Evolutionary conservation across 768 basidiomycete species (phyloP), one percentile per base, ranked within the genome.

Genomic region (Panellus pusillus): DNA sequence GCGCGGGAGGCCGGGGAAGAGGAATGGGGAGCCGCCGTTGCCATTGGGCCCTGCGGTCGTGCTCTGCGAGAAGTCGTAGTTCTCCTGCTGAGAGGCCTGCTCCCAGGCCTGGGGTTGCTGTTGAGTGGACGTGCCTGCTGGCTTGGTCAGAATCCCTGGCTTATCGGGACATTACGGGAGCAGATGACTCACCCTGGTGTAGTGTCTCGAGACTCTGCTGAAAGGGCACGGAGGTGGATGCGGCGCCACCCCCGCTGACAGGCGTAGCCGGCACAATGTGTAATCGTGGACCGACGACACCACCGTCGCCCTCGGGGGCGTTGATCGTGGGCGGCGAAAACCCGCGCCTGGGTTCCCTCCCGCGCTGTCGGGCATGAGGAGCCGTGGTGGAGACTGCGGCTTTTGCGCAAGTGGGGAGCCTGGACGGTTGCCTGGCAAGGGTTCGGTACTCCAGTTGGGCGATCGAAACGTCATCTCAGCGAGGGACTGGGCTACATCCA

Each of bases 221-320:
- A 74, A 84, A 87, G 37, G 79, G 76, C 35, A 72, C 77, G 36
- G 72, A 66, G 54, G 77, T 74, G 9, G 71, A 69, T 35, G 72
- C 72, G 24, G 72, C 76, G 32, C 72, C 83, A 18, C 81, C 84
- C 40, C 83, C 85, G 55, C 79, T 81, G 50, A 93, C 77, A 8
- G 91, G 91, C 3, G 91, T 93, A 18, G 90, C 88, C 38, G 91
- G 91, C 7, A 91, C 89, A 57, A 93, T 85, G 64, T 90, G 82
- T 55, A 93, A 77, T 47, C 79, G 79, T 1, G 87, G 89, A 0
- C 86, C 83, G 45, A 74, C 69, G 50, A 71, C 68, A 27, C 72
- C 71, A 35, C 79, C 80, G 50, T 79, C 78, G 38, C 80, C 84
- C 3, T 81, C 79, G 77, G 84, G 35, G 65, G 71, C 65, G 42